Conservation (phyloP, 1,284 basidiomycete genomes). For the Cryptococcus jaspeensis region DNA sequence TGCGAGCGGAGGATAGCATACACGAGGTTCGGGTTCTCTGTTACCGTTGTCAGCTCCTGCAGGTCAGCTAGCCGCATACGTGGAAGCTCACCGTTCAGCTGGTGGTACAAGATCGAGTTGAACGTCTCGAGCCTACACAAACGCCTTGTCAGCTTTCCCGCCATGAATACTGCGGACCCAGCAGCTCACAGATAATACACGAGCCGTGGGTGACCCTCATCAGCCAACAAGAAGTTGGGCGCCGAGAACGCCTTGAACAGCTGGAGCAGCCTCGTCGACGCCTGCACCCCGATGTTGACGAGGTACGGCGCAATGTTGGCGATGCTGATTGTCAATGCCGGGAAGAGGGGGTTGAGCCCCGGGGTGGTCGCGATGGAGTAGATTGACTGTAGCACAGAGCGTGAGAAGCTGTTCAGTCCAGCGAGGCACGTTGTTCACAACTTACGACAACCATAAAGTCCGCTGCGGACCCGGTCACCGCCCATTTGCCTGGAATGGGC, state of each 20-base stretch:
- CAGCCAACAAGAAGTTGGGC: slow-evolving; percentile 82
- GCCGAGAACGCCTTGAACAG: slow-evolving; percentile 86
- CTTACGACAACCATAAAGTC: slow-evolving; percentile 85
- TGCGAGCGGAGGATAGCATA: slow-evolving; percentile 82
- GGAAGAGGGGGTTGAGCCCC: slow-evolving; percentile 81
- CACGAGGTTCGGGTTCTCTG: slow-evolving; percentile 80
- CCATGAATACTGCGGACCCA: neutral
- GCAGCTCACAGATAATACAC: slow-evolving; percentile 85
- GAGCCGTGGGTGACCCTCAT: slow-evolving; percentile 88
- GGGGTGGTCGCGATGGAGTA: slow-evolving; percentile 88
- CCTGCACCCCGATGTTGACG: slow-evolving; percentile 72
- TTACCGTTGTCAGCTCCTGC: slow-evolving; percentile 31
- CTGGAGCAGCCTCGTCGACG: slow-evolving; percentile 78
- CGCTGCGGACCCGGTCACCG: slow-evolving; percentile 66
- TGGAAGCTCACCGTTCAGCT: slow-evolving; percentile 41
- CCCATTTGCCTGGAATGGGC: slow-evolving; percentile 71
- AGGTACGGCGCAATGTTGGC: slow-evolving; percentile 85
- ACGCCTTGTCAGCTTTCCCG: slow-evolving; percentile 2
- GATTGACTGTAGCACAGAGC: slow-evolving; percentile 60
- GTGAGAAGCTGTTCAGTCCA: neutral
- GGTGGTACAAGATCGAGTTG: slow-evolving; percentile 74
- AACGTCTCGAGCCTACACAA: slow-evolving; percentile 69
- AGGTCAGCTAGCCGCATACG: neutral
- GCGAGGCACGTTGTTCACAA: slow-evolving; percentile 11
- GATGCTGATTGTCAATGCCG: slow-evolving; percentile 83